A percentile compares a stretch with the other conserved stretches of the same genome.
phyloP scores from a whole-genome alignment of 2,329 filamentous ascomycete species.

The Trematosphaeria pertusa region DNA sequence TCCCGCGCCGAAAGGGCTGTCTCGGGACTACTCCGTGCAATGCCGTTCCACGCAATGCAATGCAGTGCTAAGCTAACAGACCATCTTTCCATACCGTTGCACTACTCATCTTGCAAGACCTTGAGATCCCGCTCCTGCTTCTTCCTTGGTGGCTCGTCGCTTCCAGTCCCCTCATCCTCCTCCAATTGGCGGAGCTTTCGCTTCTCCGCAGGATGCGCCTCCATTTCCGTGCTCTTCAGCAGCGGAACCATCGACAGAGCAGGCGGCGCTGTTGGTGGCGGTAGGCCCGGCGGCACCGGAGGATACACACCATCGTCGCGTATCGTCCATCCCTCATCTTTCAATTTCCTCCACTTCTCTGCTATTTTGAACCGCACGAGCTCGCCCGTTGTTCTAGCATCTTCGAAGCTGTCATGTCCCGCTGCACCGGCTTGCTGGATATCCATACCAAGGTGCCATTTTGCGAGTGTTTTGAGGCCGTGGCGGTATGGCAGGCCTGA shows the following conservation, averaged over 20 bases:
- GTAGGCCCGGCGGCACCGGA: slow-evolving; percentile 31
- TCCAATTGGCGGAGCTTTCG: slow-evolving; percentile 28
- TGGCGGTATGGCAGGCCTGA: slow-evolving; percentile 78
- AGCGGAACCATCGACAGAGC: slow-evolving; percentile 25
- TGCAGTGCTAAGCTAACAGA: too few species aligned
- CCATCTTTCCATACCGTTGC: too few species aligned
- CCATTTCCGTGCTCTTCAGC: slow-evolving; percentile 13
- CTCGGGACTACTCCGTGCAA: too few species aligned
- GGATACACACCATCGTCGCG: slow-evolving; percentile 38
- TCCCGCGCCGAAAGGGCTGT: too few species aligned
- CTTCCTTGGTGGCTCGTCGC: slow-evolving; percentile 12
- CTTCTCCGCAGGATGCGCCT: slow-evolving; percentile 26
- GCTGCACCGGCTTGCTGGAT: slow-evolving; percentile 75
- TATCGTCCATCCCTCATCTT: slow-evolving; percentile 69
- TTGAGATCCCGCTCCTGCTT: too few species aligned
- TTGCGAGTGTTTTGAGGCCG: slow-evolving; percentile 77
- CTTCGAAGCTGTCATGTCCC: slow-evolving; percentile 92
- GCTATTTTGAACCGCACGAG: slow-evolving; percentile 75
- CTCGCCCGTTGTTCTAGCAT: slow-evolving; percentile 87
- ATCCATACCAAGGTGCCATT: slow-evolving; percentile 71
- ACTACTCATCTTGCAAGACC: too few species aligned
- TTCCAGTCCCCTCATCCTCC: too few species aligned
- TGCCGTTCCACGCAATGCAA: too few species aligned
- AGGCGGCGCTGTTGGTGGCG: slow-evolving; percentile 18
- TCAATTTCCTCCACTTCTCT: slow-evolving; percentile 73